phyloP scores from a whole-genome alignment of 441 rosid genomes.

The Hypseocharis bilobata region DNA sequence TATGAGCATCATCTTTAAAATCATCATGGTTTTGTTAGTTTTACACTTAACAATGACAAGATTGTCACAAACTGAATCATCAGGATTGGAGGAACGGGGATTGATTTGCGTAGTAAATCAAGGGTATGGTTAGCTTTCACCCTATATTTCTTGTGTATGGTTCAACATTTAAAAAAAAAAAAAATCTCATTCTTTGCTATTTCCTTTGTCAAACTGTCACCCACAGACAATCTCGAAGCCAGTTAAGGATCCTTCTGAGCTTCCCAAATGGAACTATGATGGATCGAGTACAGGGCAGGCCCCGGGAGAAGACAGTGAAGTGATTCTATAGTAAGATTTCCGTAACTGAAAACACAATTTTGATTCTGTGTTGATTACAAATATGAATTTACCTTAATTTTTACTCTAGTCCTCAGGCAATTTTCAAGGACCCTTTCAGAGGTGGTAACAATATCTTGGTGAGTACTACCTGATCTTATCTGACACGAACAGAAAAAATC shows the following conservation, averaged over 20 bases:
- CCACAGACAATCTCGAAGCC: constrained; percentile 83
- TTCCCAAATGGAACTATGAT: constrained; percentile 93
- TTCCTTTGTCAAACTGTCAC: no score
- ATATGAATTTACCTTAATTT: not conserved
- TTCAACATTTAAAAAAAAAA: no score
- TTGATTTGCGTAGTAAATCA: constrained; percentile 84
- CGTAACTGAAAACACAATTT: no score
- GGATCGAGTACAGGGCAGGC: constrained; percentile 99
- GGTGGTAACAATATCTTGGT: constrained; percentile 94
- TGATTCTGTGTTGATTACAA: no score
- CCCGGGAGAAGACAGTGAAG: constrained; percentile 97
- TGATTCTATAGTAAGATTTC: constrained; percentile 85
- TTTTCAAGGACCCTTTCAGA: constrained; percentile 90
- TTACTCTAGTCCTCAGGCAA: constrained; percentile 77
- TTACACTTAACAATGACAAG: no score
- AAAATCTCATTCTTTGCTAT: no score
- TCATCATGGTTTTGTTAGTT: no score
- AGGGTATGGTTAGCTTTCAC: constrained; percentile 62
- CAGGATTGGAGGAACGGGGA: constrained; percentile 91
- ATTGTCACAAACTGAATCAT: no score
- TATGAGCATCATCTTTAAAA: no score
- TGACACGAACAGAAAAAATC: no score
- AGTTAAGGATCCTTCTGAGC: constrained; percentile 82
- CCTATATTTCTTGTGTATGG: no score
- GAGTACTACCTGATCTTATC: no score